Evolutionary conservation across 1,284 basidiomycete genomes (phyloP), one percentile per base, ranked within the genome.

Genomic region (Xerocomus minutiporus): DNA sequence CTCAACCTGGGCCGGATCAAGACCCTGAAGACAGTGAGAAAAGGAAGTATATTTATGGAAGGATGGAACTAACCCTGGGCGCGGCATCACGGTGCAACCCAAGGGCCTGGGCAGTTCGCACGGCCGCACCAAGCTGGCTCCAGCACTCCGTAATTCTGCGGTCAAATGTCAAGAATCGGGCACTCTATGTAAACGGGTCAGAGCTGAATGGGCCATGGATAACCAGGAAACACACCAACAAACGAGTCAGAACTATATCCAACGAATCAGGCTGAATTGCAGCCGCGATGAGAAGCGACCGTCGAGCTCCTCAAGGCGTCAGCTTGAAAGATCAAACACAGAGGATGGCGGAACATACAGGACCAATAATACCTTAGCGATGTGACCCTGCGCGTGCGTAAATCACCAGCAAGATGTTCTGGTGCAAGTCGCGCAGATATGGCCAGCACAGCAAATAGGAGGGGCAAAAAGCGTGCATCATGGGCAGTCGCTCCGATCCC

Each of bases 351-450:
- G 26, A 17, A 77, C 90, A 72, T 64, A 94, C 92, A 95, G 54
- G 90, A 91, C 93, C 93, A 96, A 65, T 96, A 95, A 73, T 92
- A 94, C 55, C 91, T 79, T 54, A 93, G 72, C 44, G 91, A 93
- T 3, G 87, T 91, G 23, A 92, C 74, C 63, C 88, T 79, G 54
- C 88, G 78, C 35, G 77, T 83, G 46, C 84, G 79, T 51, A 86
- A 80, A 68, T 92, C 88, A 1, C 91, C 91, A 20, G 79, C 88
- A 62, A 93, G 84, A 60, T 82, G 78, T 61, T 94, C 91, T 1
- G 94, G 93, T 5, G 92, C 88, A 15, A 94, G 75, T 53, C 93
- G 78, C 20, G 88, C 88, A 23, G 93, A 82, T 52, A 93, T 93
- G 6, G 95, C 93, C n/a, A 97, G 77, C 4, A 97, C 89, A 41